Percentiles rank a stretch among this genome's conserved stretches.
Evolutionary conservation across 305 asterid species (phyloP).

Genomic region (Ajuga reptans): DNA sequence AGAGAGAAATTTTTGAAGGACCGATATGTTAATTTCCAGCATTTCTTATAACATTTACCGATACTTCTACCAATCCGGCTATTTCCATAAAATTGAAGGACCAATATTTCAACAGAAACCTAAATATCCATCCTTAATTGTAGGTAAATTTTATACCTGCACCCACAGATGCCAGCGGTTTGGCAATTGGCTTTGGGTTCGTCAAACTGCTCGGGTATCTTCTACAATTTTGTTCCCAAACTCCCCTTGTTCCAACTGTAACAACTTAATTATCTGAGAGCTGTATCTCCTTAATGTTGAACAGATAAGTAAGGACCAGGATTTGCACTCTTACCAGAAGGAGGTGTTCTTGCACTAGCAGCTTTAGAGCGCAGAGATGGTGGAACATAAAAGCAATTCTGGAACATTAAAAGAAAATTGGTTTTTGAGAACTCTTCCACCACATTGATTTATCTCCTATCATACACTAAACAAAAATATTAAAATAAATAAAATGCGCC

Average conservation of each 20-base stretch:
- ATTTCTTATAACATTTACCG: too few relatives aligned
- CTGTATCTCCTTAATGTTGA: not conserved
- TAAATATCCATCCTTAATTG: not conserved
- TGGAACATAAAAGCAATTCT: conserved; percentile 84
- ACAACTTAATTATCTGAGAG: conserved; percentile 8
- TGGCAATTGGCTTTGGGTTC: conserved; percentile 48
- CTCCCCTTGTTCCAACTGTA: conserved; percentile 52
- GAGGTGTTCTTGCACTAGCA: conserved; percentile 58
- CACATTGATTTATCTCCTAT: not conserved
- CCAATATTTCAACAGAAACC: not conserved
- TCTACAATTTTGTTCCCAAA: conserved; percentile 49
- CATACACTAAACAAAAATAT: not conserved
- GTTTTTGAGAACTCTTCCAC: not conserved
- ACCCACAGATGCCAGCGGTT: conserved; percentile 36
- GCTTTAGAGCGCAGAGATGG: conserved; percentile 78
- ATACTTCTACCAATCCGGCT: too few relatives aligned
- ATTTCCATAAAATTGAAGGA: too few relatives aligned
- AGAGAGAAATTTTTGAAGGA: too few relatives aligned
- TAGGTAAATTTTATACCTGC: conserved; percentile 33
- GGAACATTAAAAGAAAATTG: conserved; percentile 25
- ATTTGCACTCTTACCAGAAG: conserved; percentile 56
- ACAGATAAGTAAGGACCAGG: not conserved
- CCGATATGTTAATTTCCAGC: too few relatives aligned
- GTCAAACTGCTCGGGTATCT: conserved; percentile 39
- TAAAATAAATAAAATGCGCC: not conserved